Base-by-base conservation (phyloP, 257 asterid genomes). In the Jacaranda mimosifolia region DNA sequence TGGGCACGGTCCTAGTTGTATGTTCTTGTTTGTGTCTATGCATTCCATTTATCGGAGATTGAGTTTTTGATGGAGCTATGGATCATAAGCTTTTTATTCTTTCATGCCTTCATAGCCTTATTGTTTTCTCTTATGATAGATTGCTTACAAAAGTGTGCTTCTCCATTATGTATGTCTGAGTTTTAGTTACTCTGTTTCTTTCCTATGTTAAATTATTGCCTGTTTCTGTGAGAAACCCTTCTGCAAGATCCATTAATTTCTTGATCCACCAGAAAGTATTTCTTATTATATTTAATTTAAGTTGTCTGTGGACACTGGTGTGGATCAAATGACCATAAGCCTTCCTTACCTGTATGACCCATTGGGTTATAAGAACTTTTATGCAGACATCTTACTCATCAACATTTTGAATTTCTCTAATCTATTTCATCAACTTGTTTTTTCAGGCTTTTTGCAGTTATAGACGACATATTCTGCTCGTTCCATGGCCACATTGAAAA, bases 401-500 rank as follows among this genome's bases (percentile, higher is more conserved):
- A 26, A 26, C 32, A 26, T 0, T 26, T 26, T 26, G 32, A 2
- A 26, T 26, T 26, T 26, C 32, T 26, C 32, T 39, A n/a, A 52
- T 59, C 10, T 68, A 15, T 64, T 71, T 38, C 12, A 15, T 55
- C n/a, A 9, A 2, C 19, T 9, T 35, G 0, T 74, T 15, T 35
- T 45, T 48, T 26, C 88, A 96, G 99, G 74, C 79, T 88, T 74
- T 96, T 96, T 70, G 96, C 89, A 1, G 98, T 86, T 8, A 92
- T 93, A 72, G 98, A 96, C 45, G 96, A 89, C 86, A 91, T 96
- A 79, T 93, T 90, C 91, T 96, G 99, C 88, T 73, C 93, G 89
- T 96, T 96, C 60, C 92, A 91, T 84, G 99, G 99, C 73, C 96
- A 93, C 84, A 87, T 96, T 59, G 91, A 93, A 69, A 96, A 96